Base-by-base conservation (phyloP, 2,329 filamentous ascomycete genomes). In the Colletotrichum gloeosporioides region DNA sequence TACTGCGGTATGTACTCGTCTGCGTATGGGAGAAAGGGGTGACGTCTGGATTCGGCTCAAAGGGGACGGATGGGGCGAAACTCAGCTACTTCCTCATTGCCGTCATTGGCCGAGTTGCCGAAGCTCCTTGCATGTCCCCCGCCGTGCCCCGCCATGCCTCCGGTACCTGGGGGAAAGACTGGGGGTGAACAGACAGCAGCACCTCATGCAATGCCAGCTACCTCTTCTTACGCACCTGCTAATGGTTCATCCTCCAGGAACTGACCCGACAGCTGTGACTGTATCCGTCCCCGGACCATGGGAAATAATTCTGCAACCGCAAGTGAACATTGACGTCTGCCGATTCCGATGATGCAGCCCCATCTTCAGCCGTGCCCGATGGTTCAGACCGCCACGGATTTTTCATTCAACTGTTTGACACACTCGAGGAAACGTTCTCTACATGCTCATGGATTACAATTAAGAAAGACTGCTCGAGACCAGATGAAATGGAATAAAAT, bases 71-170 rank as follows among this genome's bases (percentile, higher is more conserved):
- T 73, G 72, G 77, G 57, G 59, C 71, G 76, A 73, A 77, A 72
- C 73, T 34, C 49, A 68, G 70, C 73, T 59, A 22, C 57, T 76
- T 69, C 73, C 70, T 67, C 73, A 79, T 82, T 82, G 82, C 85
- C 84, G 82, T 84, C 83, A 87, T 87, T 87, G 87, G 85, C 85
- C 87, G 84, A 87, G 84, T 84, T 87, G 81, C 87, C 87, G 87
- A 85, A 82, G 69, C 76, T 76, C 76, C 75, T 77, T 77, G 75
- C 66, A 69, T 76, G 70, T 44, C 64, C 70, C 70, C 74, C 74
- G 70, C 74, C 64, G 34, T 77, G 75, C 75, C 75, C 75, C 75
- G 71, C 75, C 71, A 71, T 66, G 13, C 64, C 59, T 22, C 27
- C 57, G 65, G 72, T 71, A 44, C 61, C 49, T 63, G 36, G 65